Percentiles rank a stretch among this genome's conserved stretches.
Conservation (phyloP, 2,329 filamentous ascomycete species). For the Daldinia sp. region DNA sequence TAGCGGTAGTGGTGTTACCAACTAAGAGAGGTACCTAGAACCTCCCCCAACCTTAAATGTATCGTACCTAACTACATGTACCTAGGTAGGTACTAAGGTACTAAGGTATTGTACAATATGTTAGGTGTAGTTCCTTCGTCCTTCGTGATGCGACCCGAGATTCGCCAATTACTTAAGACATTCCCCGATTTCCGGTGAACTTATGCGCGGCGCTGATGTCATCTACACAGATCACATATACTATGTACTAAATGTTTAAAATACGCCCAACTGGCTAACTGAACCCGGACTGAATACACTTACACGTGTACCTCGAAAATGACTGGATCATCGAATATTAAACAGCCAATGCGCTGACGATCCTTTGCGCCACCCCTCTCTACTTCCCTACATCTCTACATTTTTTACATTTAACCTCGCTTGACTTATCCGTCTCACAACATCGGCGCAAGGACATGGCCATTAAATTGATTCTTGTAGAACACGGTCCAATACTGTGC, state of each 20-base stretch:
- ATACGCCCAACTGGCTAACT: not conserved
- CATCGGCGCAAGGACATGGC: slow-evolving; percentile 16
- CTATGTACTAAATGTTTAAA: not conserved
- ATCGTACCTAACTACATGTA: no score
- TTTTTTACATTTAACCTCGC: slow-evolving; percentile 12
- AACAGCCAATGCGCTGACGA: slow-evolving; percentile 26
- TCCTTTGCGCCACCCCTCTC: slow-evolving; percentile 8
- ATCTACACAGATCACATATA: slow-evolving; percentile 11
- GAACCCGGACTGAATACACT: not conserved
- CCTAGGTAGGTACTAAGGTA: not conserved
- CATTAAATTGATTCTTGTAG: slow-evolving; percentile 25
- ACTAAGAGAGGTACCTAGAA: no score
- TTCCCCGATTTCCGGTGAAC: slow-evolving; percentile 6
- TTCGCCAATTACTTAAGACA: slow-evolving; percentile 9
- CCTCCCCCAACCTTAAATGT: not conserved
- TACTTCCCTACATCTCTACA: not conserved
- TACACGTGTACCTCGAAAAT: slow-evolving; percentile 24
- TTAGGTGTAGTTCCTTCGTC: not conserved
- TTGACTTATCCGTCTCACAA: slow-evolving; percentile 24
- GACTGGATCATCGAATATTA: slow-evolving; percentile 23
- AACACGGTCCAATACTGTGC: slow-evolving; percentile 35
- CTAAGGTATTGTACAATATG: no score
- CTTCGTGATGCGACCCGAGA: slow-evolving; percentile 3
- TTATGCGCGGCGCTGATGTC: slow-evolving; percentile 29
- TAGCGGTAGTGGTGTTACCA: not conserved